These are phyloP conservation scores for Gloeophyllum trabeum DNA, from an alignment of 768 basidiomycete species.

Conservation along the genomic window DNA sequence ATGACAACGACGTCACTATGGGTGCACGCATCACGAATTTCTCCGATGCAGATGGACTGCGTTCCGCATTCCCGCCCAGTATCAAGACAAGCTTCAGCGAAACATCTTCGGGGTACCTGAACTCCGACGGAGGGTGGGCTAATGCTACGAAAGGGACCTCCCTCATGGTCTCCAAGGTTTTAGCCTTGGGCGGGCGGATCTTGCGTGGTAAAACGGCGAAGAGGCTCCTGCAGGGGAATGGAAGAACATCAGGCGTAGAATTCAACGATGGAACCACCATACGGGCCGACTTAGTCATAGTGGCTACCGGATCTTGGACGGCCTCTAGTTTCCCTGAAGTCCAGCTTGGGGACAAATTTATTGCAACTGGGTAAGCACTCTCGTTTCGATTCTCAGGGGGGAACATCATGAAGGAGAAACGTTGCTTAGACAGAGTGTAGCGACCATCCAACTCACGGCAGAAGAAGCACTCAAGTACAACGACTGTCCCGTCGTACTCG, in stretches of 20 bases:
- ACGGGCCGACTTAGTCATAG: constrained; percentile 48
- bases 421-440: constrained; percentile 59
- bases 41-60: constrained; percentile 26
- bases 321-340: constrained; percentile 62
- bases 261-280: constrained; percentile 47
- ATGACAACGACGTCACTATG: constrained; percentile 48
- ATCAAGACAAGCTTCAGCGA: constrained; percentile 26
- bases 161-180: constrained; percentile 42
- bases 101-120: constrained; percentile 47
- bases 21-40: constrained; percentile 40
- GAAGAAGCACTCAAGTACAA: constrained; percentile 59
- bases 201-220: constrained; percentile 44
- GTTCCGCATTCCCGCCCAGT: constrained; percentile 32
- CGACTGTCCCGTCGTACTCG: constrained; percentile 56
- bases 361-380: constrained; percentile 74
- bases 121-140: constrained; percentile 78
- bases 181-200: constrained; percentile 48
- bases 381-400: not conserved
- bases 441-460: constrained; percentile 58
- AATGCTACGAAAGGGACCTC: constrained; percentile 58
- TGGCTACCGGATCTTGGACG: constrained; percentile 82
- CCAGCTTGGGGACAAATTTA: constrained; percentile 34
- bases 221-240: constrained; percentile 29
- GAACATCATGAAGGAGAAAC: not conserved
- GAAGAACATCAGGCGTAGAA: constrained; percentile 44